Conservation (phyloP, 2,329 filamentous ascomycete species). For the Dothideomycetidae sp. region DNA sequence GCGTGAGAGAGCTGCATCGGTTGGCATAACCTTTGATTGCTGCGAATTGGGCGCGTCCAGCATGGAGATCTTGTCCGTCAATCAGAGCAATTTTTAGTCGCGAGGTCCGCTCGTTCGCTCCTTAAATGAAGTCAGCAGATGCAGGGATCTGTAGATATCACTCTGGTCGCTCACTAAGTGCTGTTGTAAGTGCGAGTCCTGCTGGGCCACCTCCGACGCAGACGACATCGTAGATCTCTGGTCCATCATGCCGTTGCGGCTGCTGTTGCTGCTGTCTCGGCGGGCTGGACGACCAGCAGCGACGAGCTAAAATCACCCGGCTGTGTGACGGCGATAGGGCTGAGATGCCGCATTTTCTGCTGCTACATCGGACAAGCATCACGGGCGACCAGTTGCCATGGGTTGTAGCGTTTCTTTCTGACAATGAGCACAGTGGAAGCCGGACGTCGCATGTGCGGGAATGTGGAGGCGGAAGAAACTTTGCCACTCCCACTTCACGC, state of each 20-base stretch:
- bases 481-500: too few species aligned
- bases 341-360: neutral
- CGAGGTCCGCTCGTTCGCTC: slow-evolving; percentile 34
- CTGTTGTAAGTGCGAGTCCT: slow-evolving; percentile 45
- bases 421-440: too few species aligned
- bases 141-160: too few species aligned
- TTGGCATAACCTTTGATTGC: slow-evolving; percentile 67
- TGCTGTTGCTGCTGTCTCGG: neutral
- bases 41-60: slow-evolving; percentile 51
- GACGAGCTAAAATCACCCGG: slow-evolving; percentile 2
- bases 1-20: slow-evolving; percentile 88
- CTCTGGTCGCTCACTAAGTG: slow-evolving; percentile 27
- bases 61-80: slow-evolving; percentile 72
- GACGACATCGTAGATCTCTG: slow-evolving; percentile 83
- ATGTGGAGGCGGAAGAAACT: too few species aligned
- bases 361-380: slow-evolving; percentile 7
- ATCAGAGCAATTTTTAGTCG: slow-evolving; percentile 74
- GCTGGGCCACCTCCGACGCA: slow-evolving; percentile 83
- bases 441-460: too few species aligned
- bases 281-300: slow-evolving; percentile 4
- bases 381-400: neutral
- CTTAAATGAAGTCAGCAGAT: too few species aligned
- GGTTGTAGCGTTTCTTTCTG: neutral
- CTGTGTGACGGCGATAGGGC: slow-evolving; percentile 4
- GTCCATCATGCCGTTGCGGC: slow-evolving; percentile 15